phyloP scores from a whole-genome alignment of 495 filamentous ascomycete species.

The Talaromyces stipitatus region DNA sequence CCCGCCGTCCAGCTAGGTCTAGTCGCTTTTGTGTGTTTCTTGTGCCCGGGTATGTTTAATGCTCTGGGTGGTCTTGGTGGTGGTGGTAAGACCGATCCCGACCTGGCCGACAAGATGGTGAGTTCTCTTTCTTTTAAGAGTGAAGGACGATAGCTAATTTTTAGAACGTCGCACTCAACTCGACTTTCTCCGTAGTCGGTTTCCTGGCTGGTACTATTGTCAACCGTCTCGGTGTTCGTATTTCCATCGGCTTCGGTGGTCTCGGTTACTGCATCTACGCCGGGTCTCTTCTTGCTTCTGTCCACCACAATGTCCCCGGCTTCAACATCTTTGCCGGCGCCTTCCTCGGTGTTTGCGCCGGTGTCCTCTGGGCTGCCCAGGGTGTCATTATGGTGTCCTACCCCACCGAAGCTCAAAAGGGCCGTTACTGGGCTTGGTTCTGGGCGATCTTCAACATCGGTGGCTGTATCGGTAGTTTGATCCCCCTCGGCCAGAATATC shows the following conservation, averaged over 20 bases:
- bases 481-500: conserved; percentile 41
- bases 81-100: conserved; percentile 37
- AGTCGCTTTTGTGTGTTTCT: conserved; percentile 63
- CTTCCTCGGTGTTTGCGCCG: conserved; percentile 40
- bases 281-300: conserved; percentile 48
- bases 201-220: conserved; percentile 47
- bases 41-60: conserved; percentile 82
- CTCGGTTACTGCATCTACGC: conserved; percentile 40
- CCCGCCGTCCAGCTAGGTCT: conserved; percentile 47
- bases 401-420: conserved; percentile 38
- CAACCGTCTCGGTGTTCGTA: conserved; percentile 36
- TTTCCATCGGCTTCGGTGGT: conserved; percentile 36
- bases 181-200: conserved; percentile 44
- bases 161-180: conserved; percentile 54
- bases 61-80: conserved; percentile 49
- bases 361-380: conserved; percentile 43
- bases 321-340: conserved; percentile 64
- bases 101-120: conserved; percentile 35
- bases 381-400: conserved; percentile 50
- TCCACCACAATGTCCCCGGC: conserved; percentile 59
- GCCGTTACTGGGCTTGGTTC: conserved; percentile 43
- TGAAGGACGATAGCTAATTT: not conserved
- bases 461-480: conserved; percentile 40
- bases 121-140: not conserved
- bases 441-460: conserved; percentile 49